Evolutionary conservation across 1,284 basidiomycete species (phyloP).

Genomic region (Tylopilus sp.): DNA sequence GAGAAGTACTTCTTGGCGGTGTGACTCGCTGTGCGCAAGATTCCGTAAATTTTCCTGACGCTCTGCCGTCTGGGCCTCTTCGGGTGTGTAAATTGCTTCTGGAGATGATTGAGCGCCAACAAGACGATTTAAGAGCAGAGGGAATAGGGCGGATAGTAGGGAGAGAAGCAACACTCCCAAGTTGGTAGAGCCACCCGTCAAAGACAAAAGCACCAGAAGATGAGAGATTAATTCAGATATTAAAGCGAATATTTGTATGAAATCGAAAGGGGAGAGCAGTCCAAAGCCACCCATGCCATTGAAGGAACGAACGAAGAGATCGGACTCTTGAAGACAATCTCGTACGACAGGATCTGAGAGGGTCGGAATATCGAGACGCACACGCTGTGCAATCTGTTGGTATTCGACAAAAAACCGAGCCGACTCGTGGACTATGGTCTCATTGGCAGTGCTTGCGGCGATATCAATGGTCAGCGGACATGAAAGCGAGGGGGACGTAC

Average conservation of each 20-base stretch:
- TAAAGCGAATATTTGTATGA: slow-evolving; percentile 66
- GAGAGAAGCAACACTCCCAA: slow-evolving; percentile 56
- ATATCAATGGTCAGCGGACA: slow-evolving; percentile 16
- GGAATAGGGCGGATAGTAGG: slow-evolving; percentile 51
- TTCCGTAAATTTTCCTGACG: slow-evolving; percentile 68
- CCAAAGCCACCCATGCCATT: slow-evolving; percentile 62
- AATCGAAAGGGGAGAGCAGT: slow-evolving; percentile 69
- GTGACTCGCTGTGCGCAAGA: slow-evolving; percentile 61
- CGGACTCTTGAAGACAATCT: slow-evolving; percentile 78
- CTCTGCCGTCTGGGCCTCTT: slow-evolving; percentile 57
- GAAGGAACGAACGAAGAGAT: slow-evolving; percentile 72
- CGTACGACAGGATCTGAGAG: slow-evolving; percentile 64
- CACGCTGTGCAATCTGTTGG: slow-evolving; percentile 67
- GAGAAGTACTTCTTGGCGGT: slow-evolving; percentile 70
- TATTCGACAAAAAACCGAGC: slow-evolving; percentile 69
- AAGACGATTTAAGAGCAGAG: slow-evolving; percentile 49
- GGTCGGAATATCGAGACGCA: slow-evolving; percentile 73
- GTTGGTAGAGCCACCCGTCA: slow-evolving; percentile 55
- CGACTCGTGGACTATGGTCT: slow-evolving; percentile 62
- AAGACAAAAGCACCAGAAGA: slow-evolving; percentile 59
- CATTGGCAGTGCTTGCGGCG: slow-evolving; percentile 55
- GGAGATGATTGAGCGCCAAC: slow-evolving; percentile 37
- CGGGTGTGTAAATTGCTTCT: slow-evolving; percentile 44
- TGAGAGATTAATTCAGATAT: slow-evolving; percentile 67
- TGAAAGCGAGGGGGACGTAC: slow-evolving; percentile 43